A percentile compares a stretch with the other conserved stretches of the same genome.
phyloP scores from a whole-genome alignment of 306 rosid genomes.

The Gillenia trifoliata region DNA sequence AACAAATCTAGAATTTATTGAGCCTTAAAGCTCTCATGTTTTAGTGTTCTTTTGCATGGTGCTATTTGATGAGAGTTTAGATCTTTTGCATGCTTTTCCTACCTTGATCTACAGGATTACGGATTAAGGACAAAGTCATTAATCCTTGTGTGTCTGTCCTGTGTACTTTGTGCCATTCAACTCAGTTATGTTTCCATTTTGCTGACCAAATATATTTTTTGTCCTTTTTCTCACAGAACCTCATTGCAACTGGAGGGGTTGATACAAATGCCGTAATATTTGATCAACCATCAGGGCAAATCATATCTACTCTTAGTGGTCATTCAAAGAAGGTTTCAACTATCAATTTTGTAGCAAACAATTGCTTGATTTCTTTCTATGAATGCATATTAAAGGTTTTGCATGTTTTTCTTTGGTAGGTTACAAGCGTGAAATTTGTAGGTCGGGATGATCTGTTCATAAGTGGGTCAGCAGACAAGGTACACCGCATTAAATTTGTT shows the following conservation, averaged over 20 bases:
- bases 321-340: slow-evolving; percentile 86
- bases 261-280: slow-evolving; percentile 93
- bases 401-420: slow-evolving; percentile 39
- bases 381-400: slow-evolving; percentile 18
- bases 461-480: slow-evolving; percentile 93
- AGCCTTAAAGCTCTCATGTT: background rate
- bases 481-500: slow-evolving; percentile 14
- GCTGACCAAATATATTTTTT: background rate
- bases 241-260: slow-evolving; percentile 89
- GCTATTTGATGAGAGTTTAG: background rate
- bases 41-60: background rate
- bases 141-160: background rate
- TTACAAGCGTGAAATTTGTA: slow-evolving; percentile 83
- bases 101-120: background rate
- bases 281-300: slow-evolving; percentile 86
- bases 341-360: background rate
- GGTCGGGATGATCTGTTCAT: slow-evolving; percentile 63
- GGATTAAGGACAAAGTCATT: background rate
- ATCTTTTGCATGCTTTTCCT: background rate
- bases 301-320: slow-evolving; percentile 85
- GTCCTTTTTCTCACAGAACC: slow-evolving; percentile 45
- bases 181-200: background rate
- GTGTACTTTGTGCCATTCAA: background rate
- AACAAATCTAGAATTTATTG: background rate
- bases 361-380: background rate